A percentile compares a stretch with the other conserved stretches of the same genome.
Evolutionary conservation across 148 eudicot genomes (phyloP).

Genomic region (Rhododendron ovatum): DNA sequence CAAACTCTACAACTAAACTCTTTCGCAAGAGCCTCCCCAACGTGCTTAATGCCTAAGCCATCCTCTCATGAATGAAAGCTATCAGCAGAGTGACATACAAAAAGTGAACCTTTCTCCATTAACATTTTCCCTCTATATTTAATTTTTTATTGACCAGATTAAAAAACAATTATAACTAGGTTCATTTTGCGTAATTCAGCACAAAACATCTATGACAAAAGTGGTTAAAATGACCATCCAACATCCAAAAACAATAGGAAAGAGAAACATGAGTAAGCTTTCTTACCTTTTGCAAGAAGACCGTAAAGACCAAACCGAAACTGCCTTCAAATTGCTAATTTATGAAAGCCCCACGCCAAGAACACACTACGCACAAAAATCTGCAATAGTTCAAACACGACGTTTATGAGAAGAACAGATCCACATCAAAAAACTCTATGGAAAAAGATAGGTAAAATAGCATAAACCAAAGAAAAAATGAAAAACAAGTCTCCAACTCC

Average conservation of each 20-base stretch:
- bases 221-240: not conserved
- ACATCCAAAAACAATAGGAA: not conserved
- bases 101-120: not conserved
- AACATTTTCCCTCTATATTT: not conserved
- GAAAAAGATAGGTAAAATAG: not conserved
- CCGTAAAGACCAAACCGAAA: not conserved
- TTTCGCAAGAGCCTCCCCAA: not conserved
- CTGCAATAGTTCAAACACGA: not conserved
- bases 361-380: not conserved
- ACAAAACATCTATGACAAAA: not conserved
- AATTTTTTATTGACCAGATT: not conserved
- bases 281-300: slow-evolving; percentile 13
- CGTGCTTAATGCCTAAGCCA: not conserved
- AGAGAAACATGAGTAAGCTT: slow-evolving; percentile 8
- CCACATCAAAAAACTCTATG: not conserved
- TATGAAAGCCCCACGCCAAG: not conserved
- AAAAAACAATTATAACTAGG: not conserved
- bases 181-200: not conserved
- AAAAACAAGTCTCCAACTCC: no score
- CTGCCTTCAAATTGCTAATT: not conserved
- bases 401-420: not conserved
- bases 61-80: not conserved
- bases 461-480: not conserved
- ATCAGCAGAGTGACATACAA: not conserved
- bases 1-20: not conserved